Evolutionary conservation across 805 yeast genomes (phyloP), one percentile per base, ranked within the genome.

Genomic region (Zygoascus biomembranicola): DNA sequence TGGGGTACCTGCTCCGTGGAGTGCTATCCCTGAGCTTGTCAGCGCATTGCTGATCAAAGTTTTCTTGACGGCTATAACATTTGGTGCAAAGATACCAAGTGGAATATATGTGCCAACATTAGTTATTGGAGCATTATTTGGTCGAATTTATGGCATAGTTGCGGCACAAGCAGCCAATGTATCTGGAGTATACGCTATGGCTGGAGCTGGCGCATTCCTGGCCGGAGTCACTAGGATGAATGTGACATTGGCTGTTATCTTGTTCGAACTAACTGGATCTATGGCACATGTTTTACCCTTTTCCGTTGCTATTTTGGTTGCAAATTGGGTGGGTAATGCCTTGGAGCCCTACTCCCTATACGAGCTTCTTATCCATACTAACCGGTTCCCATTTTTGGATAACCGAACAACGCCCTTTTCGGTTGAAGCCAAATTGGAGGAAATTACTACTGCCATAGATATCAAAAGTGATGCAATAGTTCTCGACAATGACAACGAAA

Each of bases 181-280:
- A 97, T 90, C 97, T 0, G 99, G 98, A 0, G 85, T 96, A 0
- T 94, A 92, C 67, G 97, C 99, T 0, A 87, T 92, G 63, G 73
- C 94, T 31, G 99, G 99, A 2, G 98, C 99, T 0, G 98, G 94
- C 0, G 96, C 97, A 5, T 87, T 96, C 1, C 74, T 94, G 53
- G 84, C 95, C 64, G 99, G 99, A 2, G 94, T 94, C 39, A 94
- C 97, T 8, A 90, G 94, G 62, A 73, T 94, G 60, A 88, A 96
- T 0, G 83, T 92, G 13, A 84, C 98, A 0, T 96, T 94, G 41
- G 98, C 90, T 1, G 87, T 94, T 11, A 86, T 94, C 44, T 86
- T 94, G 92, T 88, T 90, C 69, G 84, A 80, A 60, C 63, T 80
- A 35, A 80, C 84, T 0, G 78, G 81, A 20, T 75, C 80, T 13